A percentile compares a stretch with the other conserved stretches of the same genome.
Conservation (phyloP, 2,329 filamentous ascomycete species). For the Calonectria pteridis region DNA sequence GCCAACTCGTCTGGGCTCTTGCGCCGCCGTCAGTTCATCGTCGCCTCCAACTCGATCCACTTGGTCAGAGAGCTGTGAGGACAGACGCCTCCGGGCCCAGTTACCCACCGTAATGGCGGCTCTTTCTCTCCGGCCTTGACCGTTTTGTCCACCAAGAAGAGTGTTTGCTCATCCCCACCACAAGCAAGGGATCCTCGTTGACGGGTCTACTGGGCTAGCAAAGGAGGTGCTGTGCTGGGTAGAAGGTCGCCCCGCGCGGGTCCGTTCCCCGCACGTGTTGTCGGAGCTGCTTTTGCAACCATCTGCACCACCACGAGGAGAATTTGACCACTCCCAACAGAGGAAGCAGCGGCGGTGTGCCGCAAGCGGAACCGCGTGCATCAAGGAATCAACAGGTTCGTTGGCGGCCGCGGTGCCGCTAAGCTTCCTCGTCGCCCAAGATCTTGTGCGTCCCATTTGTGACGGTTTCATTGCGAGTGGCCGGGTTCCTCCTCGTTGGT, state of each 20-base stretch:
- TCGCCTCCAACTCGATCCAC: conserved; percentile 20
- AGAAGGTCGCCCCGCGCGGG: conserved; percentile 9
- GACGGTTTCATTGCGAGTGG: conserved; percentile 38
- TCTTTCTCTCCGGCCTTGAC: conserved; percentile 18
- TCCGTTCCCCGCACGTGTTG: neutral
- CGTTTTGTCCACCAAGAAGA: conserved; percentile 18
- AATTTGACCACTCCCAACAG: conserved; percentile 20
- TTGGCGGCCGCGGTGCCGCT: conserved; percentile 31
- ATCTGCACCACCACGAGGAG: neutral
- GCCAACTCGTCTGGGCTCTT: neutral
- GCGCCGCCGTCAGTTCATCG: conserved; percentile 21
- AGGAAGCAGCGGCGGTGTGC: conserved; percentile 42
- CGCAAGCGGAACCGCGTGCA: conserved; percentile 31
- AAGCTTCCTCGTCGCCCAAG: conserved; percentile 34
- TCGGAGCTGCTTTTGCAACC: neutral
- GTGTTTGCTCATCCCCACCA: conserved; percentile 6
- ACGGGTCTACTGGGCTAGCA: neutral
- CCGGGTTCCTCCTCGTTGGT: conserved; percentile 25
- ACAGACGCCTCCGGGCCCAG: neutral
- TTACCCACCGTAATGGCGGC: conserved; percentile 17
- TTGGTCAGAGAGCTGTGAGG: conserved; percentile 7
- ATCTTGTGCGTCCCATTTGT: conserved; percentile 32
- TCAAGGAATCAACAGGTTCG: conserved; percentile 32
- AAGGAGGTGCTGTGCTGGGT: neutral
- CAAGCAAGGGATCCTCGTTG: conserved; percentile 18